These are phyloP conservation scores for Lagerstroemia speciosa DNA, from an alignment of 345 rosid genomes.

Conservation along the genomic window DNA sequence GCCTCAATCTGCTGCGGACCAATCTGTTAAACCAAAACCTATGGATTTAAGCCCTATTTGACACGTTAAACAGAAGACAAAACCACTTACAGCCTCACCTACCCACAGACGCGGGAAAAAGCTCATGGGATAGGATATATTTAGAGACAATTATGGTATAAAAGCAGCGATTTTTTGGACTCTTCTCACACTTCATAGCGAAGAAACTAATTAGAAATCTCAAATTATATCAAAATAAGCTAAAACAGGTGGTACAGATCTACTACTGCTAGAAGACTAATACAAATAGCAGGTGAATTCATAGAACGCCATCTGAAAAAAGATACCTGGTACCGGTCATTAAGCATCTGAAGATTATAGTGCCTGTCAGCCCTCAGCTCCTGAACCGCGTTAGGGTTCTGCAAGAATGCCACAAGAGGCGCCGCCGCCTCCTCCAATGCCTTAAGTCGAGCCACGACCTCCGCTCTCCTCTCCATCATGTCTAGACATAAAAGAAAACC, in stretches of 20 bases:
- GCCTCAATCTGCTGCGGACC: slow-evolving; percentile 98
- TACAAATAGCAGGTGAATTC: too few relatives aligned
- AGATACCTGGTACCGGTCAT: slow-evolving; percentile 80
- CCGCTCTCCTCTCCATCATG: slow-evolving; percentile 84
- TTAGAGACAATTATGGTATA: neutral
- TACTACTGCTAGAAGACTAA: neutral
- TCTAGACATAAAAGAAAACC: slow-evolving; percentile 20
- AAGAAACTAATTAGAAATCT: neutral
- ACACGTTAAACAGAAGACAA: neutral
- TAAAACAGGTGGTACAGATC: too few relatives aligned
- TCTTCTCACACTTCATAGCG: neutral
- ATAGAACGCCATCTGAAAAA: neutral
- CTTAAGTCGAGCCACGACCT: slow-evolving; percentile 81
- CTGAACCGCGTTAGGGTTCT: slow-evolving; percentile 68
- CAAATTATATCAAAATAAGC: neutral
- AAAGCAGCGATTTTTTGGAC: neutral
- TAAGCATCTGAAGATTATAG: slow-evolving; percentile 90
- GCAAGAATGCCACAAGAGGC: slow-evolving; percentile 65
- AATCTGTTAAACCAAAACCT: slow-evolving; percentile 38
- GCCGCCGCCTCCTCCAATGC: slow-evolving; percentile 88
- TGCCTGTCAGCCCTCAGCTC: slow-evolving; percentile 74
- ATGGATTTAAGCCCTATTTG: neutral
- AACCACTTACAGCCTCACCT: neutral
- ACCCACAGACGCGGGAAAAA: too few relatives aligned
- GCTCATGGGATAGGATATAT: too few relatives aligned